A percentile compares a stretch with the other conserved stretches of the same genome.
phyloP scores from a whole-genome alignment of 2,329 filamentous ascomycete species.

The Apiospora koreana region DNA sequence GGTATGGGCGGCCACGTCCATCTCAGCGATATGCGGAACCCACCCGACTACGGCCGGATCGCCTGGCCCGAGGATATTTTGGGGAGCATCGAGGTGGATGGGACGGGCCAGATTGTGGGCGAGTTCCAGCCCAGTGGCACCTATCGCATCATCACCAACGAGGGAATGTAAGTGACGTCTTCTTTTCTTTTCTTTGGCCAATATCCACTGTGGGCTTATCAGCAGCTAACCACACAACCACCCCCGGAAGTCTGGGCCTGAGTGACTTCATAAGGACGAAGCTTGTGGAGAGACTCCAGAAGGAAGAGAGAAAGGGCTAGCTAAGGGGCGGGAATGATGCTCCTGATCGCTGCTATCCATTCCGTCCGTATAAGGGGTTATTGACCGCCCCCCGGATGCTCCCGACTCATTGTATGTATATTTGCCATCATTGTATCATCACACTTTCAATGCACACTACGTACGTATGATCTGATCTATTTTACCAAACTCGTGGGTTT shows the following conservation, averaged over 20 bases:
- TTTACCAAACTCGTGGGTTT: not conserved
- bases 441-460: not conserved
- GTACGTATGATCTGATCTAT: not conserved
- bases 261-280: constrained; percentile 57
- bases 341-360: not conserved
- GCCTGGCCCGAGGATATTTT: constrained; percentile 71
- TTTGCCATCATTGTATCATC: not conserved
- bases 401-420: not conserved
- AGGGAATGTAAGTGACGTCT: constrained; percentile 62
- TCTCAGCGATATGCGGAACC: constrained; percentile 63
- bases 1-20: constrained; percentile 65
- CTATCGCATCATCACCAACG: constrained; percentile 64
- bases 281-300: constrained; percentile 51
- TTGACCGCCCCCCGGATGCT: not conserved
- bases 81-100: constrained; percentile 66
- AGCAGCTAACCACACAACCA: not conserved
- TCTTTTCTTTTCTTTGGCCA: not conserved
- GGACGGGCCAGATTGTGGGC: constrained; percentile 56
- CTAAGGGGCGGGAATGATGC: not conserved
- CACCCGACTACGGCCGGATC: constrained; percentile 67
- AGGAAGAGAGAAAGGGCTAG: constrained; percentile 44
- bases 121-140: constrained; percentile 62
- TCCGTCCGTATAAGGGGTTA: not conserved
- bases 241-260: constrained; percentile 46
- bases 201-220: not conserved